Evolutionary conservation across 129 eudicot species (phyloP).

Genomic region (Apium graveolens): DNA sequence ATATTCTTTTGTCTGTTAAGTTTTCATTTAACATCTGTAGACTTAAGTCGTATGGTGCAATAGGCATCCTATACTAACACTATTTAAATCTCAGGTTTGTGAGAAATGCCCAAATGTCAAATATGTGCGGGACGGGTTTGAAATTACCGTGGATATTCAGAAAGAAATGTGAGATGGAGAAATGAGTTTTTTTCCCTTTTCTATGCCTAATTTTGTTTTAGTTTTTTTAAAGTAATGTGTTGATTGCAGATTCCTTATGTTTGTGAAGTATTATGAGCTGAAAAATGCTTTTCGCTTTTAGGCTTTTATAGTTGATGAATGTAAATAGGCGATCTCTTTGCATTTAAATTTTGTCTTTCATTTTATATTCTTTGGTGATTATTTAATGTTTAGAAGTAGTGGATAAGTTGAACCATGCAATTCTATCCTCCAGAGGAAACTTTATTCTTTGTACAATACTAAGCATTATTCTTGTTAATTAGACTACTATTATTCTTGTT

Average conservation of each 20-base stretch:
- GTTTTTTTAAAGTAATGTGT: neutral
- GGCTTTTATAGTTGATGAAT: too few species aligned
- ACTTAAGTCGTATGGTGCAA: neutral
- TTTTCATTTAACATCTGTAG: neutral
- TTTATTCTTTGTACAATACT: neutral
- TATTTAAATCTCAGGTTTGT: slow-evolving; percentile 58
- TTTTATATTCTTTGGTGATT: too few species aligned
- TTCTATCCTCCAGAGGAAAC: neutral
- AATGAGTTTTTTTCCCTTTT: slow-evolving; percentile 30
- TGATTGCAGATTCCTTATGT: neutral
- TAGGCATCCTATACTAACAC: neutral
- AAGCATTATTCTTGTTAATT: neutral
- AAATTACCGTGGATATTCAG: slow-evolving; percentile 83
- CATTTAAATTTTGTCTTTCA: neutral
- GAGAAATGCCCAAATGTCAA: slow-evolving; percentile 91
- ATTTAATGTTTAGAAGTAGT: too few species aligned
- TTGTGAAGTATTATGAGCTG: neutral
- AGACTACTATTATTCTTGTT: neutral
- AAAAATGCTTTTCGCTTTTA: neutral
- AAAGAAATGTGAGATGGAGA: slow-evolving; percentile 98
- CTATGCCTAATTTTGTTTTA: neutral
- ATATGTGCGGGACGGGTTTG: slow-evolving; percentile 78
- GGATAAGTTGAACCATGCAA: neutral
- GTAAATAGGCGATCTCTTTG: neutral
- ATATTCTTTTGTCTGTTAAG: neutral